Evolutionary conservation across 2,329 filamentous ascomycete species (phyloP), one percentile per base, ranked within the genome.

Genomic region (Clonostachys sp.): DNA sequence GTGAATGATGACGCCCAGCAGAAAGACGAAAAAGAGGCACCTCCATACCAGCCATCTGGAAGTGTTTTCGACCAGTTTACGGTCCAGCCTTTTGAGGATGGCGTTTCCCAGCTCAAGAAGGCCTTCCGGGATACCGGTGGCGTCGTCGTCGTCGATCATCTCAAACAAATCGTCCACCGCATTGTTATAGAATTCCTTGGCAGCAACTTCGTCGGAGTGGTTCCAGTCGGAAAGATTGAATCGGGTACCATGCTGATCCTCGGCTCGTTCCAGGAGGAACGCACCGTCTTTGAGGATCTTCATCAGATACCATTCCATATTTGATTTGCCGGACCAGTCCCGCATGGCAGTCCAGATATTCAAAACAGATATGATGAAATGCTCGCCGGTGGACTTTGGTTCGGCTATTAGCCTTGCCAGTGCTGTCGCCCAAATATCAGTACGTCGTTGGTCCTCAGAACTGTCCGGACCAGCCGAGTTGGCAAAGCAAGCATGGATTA

Each of bases 241-340:
- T 53, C 86, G 76, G 50, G 84, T 83, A 35, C 84, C 81, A 52
- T 87, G 78, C 57, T 89, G 86, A 60, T 91, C 87, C 64, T 91
- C 88, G 58, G 89, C 84, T 60, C 87, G 85, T 60, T 96, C 91
- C 56, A 96, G 75, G 48, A 97, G 75, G 61, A 96, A 96, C 38
- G 91, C 87, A 55, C 94, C 94, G 57, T 95, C 88, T 67, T 96
- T 89, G 34, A 99, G 80, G 50, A 95, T 89, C 62, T 94, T 89
- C 88, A 96, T 94, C 12, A 99, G 80, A 64, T 92, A 97, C 68
- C 90, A 87, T 68, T 96, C 91, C 75, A 99, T 84, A 53, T 91
- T 94, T 55, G 86, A 82, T 58, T 87, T 91, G 48, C 90, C 90
- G 39, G 89, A 87, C 91, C 92, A 97, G 65, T 91, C 86, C 52